Evolutionary conservation across 768 basidiomycete species (phyloP).

Genomic region (Dioszegia hungarica): DNA sequence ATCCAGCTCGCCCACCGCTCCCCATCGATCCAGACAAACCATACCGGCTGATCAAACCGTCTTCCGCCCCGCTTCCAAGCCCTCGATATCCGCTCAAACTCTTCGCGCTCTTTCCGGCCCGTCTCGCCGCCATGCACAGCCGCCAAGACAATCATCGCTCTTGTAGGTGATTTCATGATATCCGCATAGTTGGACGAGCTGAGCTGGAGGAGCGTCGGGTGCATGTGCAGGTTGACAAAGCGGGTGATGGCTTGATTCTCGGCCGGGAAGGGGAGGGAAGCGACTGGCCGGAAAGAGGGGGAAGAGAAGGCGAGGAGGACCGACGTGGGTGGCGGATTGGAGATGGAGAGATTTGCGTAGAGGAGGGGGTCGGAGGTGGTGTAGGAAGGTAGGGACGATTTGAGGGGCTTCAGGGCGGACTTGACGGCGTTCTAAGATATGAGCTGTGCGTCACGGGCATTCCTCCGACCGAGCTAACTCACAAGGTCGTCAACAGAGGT

Average conservation of each 20-base stretch:
- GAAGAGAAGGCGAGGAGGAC: constrained; percentile 63
- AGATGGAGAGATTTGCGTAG: constrained; percentile 38
- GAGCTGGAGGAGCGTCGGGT: constrained; percentile 70
- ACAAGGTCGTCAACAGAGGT: constrained; percentile 46
- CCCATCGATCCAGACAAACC: constrained; percentile 86
- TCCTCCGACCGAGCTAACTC: constrained; percentile 20
- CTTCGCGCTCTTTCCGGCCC: constrained; percentile 52
- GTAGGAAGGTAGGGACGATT: constrained; percentile 55
- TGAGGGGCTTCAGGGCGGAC: constrained; percentile 57
- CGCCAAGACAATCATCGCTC: constrained; percentile 72
- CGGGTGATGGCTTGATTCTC: constrained; percentile 47
- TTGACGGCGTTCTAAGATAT: constrained; percentile 55
- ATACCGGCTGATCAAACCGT: constrained; percentile 52
- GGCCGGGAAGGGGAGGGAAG: constrained; percentile 22
- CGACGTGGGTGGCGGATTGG: constrained; percentile 42
- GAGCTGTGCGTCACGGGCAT: not conserved
- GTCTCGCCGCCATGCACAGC: constrained; percentile 43
- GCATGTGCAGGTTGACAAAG: constrained; percentile 67
- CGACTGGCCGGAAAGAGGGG: constrained; percentile 57
- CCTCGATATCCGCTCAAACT: constrained; percentile 56
- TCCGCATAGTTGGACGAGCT: constrained; percentile 72
- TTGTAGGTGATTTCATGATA: constrained; percentile 74
- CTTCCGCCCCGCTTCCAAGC: constrained; percentile 59
- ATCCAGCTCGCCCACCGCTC: constrained; percentile 82
- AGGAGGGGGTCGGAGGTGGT: constrained; percentile 50